Base-by-base conservation (phyloP, 2,329 filamentous ascomycete species). In the Lachnellula suecica region DNA sequence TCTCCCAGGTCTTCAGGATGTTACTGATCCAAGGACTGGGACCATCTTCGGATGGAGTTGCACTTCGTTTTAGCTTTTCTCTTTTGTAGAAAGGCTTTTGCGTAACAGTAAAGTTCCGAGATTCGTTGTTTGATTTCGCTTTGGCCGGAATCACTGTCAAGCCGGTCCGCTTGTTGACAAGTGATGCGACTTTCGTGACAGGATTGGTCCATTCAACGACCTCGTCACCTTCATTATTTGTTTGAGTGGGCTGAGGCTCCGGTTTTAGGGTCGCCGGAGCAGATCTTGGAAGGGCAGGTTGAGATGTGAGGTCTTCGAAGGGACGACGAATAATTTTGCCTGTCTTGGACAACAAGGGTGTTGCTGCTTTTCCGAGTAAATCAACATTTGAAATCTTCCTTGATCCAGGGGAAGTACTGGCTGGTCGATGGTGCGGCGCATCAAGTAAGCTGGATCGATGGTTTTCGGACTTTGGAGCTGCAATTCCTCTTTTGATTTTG, bases 1-100 rank as follows among this genome's bases (percentile, higher is more conserved):
- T 96, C 8, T 87, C 70, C 89, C 90, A 96, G 8, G 74, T 75
- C 31, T 76, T 68, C 1, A 91, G 69, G 6, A 93, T 62, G 6
- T 76, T 71, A 8, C 77, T 73, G 2, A 91, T 70, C 87, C 87
- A 91, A 9, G 67, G 51, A 42, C 65, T 71, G 7, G 61, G 59
- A 23, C 62, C 47, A 10, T 56, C 46, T 7, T 44, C 49, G 37
- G 17, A 31, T 54, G 70, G 43, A 70, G 67, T 71, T n/a, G 6
- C 17, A 13, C 31, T 19, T 22, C 10, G 10, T 2, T 20, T 35
- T 23, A 22, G 19, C 20, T 27, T 46, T 43, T 24, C 27, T 9
- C 23, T 6, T 3, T 17, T 38, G 22, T 27, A 37, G 13, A 27
- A 29, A 34, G 27, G 35, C 3, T 37, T 19, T 31, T 38, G 25